Evolutionary conservation across 768 basidiomycete species (phyloP), one percentile per base, ranked within the genome.

Genomic region (Baorangia bicolor): DNA sequence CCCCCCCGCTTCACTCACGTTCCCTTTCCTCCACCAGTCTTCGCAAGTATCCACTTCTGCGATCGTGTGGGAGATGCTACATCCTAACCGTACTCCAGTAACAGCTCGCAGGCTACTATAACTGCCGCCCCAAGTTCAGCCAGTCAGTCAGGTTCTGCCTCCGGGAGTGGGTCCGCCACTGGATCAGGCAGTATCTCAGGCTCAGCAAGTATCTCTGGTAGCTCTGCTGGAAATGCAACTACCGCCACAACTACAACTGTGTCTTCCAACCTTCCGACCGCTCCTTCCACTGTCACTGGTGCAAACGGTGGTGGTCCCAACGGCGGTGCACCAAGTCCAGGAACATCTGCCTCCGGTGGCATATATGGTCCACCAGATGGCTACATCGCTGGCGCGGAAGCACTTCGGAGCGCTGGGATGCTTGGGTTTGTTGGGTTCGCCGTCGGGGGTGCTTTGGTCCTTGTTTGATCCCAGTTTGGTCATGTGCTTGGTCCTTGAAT

Each of bases 301-400:
- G 87, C 30, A 33, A 48, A 68, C 39, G 70, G 86, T 12, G 85
- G 77, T 31, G 74, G 80, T 14, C 53, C 72, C 4, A 62, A 72
- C 28, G 67, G 70, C 7, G 48, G 48, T 0, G 88, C 88, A 3
- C 88, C 88, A 11, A 69, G 74, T 42, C 88, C 88, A 25, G 88
- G 87, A 21, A 70, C 75, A 45, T 59, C 74, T 20, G 78, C 71
- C 40, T 18, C 63, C 2, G 66, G 64, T 53, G 85, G 82, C 27
- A 70, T 79, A 34, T 86, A 78, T 57, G 88, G 88, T n/a, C 88
- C 88, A 44, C 76, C 78, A 44, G 88, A 91, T 63, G 69, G 75
- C 49, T 90, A 84, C 71, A 84, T 83, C 58, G 80, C 85, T 28
- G 80, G 77, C 13, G 88, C 82, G 8, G 62, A 73, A 3, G 70